Percentiles rank a stretch among this genome's conserved stretches.
Conservation (phyloP, 768 basidiomycete species). For the Lactarius vividus region DNA sequence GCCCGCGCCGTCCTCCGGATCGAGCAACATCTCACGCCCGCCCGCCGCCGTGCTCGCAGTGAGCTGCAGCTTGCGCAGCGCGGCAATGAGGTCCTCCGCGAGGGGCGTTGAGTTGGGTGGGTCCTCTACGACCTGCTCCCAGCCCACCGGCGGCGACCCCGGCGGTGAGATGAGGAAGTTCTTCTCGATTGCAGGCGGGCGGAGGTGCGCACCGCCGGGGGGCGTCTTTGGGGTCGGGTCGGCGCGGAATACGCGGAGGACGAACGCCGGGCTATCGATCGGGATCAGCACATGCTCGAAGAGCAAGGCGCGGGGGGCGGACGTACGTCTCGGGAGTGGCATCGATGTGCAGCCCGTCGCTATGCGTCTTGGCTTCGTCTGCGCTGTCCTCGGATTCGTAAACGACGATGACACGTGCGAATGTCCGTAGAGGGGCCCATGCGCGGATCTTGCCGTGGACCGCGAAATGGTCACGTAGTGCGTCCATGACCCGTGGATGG, state of each 20-base stretch:
- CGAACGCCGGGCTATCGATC: slow-evolving; percentile 43
- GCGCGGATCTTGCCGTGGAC: slow-evolving; percentile 79
- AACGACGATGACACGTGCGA: slow-evolving; percentile 80
- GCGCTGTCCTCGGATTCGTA: slow-evolving; percentile 63
- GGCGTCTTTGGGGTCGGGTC: slow-evolving; percentile 56
- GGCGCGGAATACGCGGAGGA: slow-evolving; percentile 69
- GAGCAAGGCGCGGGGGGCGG: neutral
- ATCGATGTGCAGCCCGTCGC: slow-evolving; percentile 63
- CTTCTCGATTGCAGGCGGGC: slow-evolving; percentile 77
- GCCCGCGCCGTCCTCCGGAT: slow-evolving; percentile 66
- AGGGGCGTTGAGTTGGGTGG: slow-evolving; percentile 82
- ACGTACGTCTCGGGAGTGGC: slow-evolving; percentile 50
- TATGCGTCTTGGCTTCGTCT: slow-evolving; percentile 60
- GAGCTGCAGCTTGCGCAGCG: slow-evolving; percentile 67
- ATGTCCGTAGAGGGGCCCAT: slow-evolving; percentile 85
- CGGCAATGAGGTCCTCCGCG: slow-evolving; percentile 83
- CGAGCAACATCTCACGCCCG: slow-evolving; percentile 56
- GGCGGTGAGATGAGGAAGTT: slow-evolving; percentile 99
- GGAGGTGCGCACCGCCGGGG: slow-evolving; percentile 40
- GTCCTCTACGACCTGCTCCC: slow-evolving; percentile 90
- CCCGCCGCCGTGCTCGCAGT: slow-evolving; percentile 34
- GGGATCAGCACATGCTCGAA: neutral
- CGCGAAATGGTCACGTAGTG: slow-evolving; percentile 69
- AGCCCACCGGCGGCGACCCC: slow-evolving; percentile 94
- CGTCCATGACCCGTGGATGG: slow-evolving; percentile 59